Base-by-base conservation (phyloP, 805 yeast genomes). In the Candida nemodendra region DNA sequence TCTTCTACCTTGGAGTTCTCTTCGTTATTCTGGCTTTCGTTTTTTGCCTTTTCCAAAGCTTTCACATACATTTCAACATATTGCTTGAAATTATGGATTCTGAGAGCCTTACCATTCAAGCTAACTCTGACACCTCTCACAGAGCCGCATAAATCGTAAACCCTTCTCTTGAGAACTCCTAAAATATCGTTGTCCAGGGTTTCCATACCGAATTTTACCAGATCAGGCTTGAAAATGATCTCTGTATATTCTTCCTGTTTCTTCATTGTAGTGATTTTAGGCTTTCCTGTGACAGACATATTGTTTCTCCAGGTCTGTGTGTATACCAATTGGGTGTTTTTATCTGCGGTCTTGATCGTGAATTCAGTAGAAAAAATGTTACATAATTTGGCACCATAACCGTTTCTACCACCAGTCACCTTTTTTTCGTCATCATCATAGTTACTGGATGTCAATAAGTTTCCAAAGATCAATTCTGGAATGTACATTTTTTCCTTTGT, bases 381-480 rank as follows among this genome's bases (percentile, higher is more conserved):
- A 77, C 99, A 93, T 39, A 93, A 69, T 60, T 93, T 93, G 33
- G 99, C 99, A 64, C 99, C 99, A 59, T 81, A 93, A 47, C 99
- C 99, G 60, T 93, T 93, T 70, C 99, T 80, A 63, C 99, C 99
- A 69, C 99, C 99, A 2, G 95, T 87, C 23, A 93, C 97, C 62
- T 93, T 93, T 64, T 87, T 86, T 56, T 93, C 86, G 47, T 91
- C 78, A 61, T 93, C 99, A 61, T 93, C 96, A 61, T 93, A 93
- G 65, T 93, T 93, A 18, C 96, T 86, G 2, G 98, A 90, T 0
- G 99, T 93, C 48, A 93, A 75, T 44, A 93, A 73, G 56, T 93
- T 88, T 38, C 99, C 99, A 64, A 93, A 93, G 53, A 93, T 93
- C 65, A 93, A 74, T 65, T 93, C 96, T 1, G 99, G 99, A 47